Evolutionary conservation across 306 rosid genomes (phyloP).

Genomic region (Vicia sativa): DNA sequence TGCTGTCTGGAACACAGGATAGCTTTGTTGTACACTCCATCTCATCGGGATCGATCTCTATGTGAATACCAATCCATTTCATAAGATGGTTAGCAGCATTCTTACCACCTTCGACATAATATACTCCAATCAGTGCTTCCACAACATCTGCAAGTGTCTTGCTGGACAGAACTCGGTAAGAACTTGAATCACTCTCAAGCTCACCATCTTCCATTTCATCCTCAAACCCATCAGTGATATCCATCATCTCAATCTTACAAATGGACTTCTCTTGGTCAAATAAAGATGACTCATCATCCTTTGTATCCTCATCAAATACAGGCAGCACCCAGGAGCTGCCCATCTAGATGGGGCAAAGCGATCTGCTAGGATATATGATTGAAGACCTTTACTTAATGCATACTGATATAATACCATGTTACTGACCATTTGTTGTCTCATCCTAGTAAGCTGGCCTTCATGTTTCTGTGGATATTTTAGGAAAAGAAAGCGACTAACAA

Average conservation of each 20-base stretch:
- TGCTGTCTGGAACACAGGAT: conserved; percentile 68
- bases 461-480: conserved; percentile 97
- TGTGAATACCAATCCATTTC: conserved; percentile 95
- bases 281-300: conserved; percentile 83
- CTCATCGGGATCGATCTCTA: conserved; percentile 81
- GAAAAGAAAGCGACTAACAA: conserved; percentile 92
- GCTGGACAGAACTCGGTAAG: conserved; percentile 94
- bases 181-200: conserved; percentile 91
- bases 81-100: conserved; percentile 89
- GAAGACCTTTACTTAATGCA: conserved; percentile 85
- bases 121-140: conserved; percentile 93
- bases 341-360: conserved; percentile 98
- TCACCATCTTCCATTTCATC: conserved; percentile 94
- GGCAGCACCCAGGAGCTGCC: conserved; percentile 99
- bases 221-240: conserved; percentile 49
- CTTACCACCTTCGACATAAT: conserved; percentile 94
- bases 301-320: conserved; percentile 85
- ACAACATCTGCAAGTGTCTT: conserved; percentile 99
- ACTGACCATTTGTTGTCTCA: conserved; percentile 99
- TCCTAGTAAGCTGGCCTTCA: conserved; percentile 99
- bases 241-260: conserved; percentile 48
- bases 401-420: conserved; percentile 90
- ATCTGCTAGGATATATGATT: conserved; percentile 96
- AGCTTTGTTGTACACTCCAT: conserved; percentile 58
- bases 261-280: conserved; percentile 63